phyloP scores from a whole-genome alignment of 164 flowering plant species.

The Pachysandra terminalis region DNA sequence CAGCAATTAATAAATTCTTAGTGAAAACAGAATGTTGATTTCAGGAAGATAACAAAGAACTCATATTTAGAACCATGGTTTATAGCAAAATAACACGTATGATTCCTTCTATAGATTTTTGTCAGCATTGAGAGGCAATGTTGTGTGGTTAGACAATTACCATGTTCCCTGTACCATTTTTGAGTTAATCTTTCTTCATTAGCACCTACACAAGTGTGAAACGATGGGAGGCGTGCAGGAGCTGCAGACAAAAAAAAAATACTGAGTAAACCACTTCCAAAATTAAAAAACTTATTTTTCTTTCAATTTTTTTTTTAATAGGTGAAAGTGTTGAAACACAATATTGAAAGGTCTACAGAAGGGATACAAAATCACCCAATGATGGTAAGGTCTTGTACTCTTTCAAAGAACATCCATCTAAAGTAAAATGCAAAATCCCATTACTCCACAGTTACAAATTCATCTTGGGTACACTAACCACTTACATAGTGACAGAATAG shows the following conservation, averaged over 20 bases:
- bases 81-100: too few relatives aligned
- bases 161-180: conserved; percentile 93
- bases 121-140: background rate
- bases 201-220: conserved; percentile 92
- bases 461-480: too few relatives aligned
- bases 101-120: too few relatives aligned
- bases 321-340: background rate
- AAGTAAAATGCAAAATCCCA: background rate
- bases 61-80: too few relatives aligned
- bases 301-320: background rate
- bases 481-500: too few relatives aligned
- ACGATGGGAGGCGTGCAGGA: conserved; percentile 87
- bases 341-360: too few relatives aligned
- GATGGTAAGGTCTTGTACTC: background rate
- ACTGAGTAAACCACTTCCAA: conserved; percentile 1
- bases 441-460: too few relatives aligned
- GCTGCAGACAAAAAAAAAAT: conserved; percentile 38
- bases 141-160: conserved; percentile 30
- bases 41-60: background rate
- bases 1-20: too few relatives aligned
- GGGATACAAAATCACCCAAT: background rate
- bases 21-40: background rate
- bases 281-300: background rate
- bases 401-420: background rate
- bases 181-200: conserved; percentile 84